A percentile compares a stretch with the other conserved stretches of the same genome.
phyloP scores from a whole-genome alignment of 805 yeast species.

The Wickerhamiella lipophila region DNA sequence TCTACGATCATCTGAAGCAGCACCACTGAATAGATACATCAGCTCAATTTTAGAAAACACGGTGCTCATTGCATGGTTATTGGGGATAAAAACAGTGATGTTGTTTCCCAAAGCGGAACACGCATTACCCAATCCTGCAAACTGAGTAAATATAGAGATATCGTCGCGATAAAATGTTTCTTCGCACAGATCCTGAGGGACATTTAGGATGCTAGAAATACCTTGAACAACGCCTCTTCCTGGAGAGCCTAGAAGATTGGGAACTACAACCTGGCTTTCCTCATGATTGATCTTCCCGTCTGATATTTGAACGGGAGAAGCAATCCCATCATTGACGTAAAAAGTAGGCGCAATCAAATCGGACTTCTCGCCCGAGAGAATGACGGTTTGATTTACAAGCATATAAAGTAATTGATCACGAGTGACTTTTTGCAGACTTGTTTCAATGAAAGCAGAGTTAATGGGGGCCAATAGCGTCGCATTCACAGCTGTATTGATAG shows the following conservation, averaged over 20 bases:
- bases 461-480: slow-evolving; percentile 68
- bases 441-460: slow-evolving; percentile 53
- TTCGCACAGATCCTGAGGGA: slow-evolving; percentile 17
- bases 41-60: slow-evolving; percentile 13
- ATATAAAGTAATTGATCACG: slow-evolving; percentile 24
- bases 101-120: slow-evolving; percentile 1
- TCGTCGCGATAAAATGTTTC: slow-evolving; percentile 13
- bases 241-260: slow-evolving; percentile 19
- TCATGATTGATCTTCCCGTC: slow-evolving; percentile 17
- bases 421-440: slow-evolving; percentile 14
- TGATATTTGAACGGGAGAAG: slow-evolving; percentile 15
- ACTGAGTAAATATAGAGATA: slow-evolving; percentile 13
- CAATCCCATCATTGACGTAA: slow-evolving; percentile 13
- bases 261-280: slow-evolving; percentile 17
- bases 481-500: slow-evolving; percentile 45
- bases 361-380: slow-evolving; percentile 10
- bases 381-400: slow-evolving; percentile 23
- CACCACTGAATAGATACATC: slow-evolving; percentile 16
- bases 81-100: slow-evolving; percentile 18
- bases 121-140: slow-evolving; percentile 10
- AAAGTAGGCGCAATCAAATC: slow-evolving; percentile 13
- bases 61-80: slow-evolving; percentile 11
- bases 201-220: slow-evolving; percentile 14
- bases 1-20: slow-evolving; percentile 17
- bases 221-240: slow-evolving; percentile 23